Evolutionary conservation across 495 filamentous ascomycete genomes (phyloP).

Genomic region (Aspergillus nanangensis): DNA sequence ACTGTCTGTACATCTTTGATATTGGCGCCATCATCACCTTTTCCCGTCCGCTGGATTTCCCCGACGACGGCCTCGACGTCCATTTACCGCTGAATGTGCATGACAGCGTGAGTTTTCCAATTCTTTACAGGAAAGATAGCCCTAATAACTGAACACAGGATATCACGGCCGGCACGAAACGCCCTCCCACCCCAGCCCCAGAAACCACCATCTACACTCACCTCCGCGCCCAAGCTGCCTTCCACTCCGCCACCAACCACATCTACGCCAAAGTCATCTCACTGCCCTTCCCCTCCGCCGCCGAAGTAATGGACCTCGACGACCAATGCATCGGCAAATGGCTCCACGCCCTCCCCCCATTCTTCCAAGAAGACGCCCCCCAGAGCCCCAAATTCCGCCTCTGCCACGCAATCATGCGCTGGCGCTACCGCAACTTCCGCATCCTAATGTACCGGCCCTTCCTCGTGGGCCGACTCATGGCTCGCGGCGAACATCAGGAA

Average conservation of each 20-base stretch:
- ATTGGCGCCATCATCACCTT: conserved; percentile 17
- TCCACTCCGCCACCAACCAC: conserved; percentile 11
- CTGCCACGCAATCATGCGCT: conserved; percentile 15
- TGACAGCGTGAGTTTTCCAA: conserved; percentile 4
- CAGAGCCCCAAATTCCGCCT: conserved; percentile 11
- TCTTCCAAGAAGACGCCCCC: conserved; percentile 9
- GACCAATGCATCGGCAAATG: conserved; percentile 14
- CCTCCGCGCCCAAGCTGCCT: conserved; percentile 11
- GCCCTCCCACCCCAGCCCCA: background rate
- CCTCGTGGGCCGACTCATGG: conserved; percentile 11
- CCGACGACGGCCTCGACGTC: conserved; percentile 13
- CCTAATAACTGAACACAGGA: conserved; percentile 5
- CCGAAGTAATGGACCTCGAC: conserved; percentile 12
- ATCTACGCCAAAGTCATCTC: conserved; percentile 20
- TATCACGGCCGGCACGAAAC: conserved; percentile 9
- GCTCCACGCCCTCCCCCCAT: conserved; percentile 4
- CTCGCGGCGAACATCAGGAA: background rate
- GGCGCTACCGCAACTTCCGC: conserved; percentile 19
- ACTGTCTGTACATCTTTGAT: conserved; percentile 18
- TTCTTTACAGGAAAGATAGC: background rate
- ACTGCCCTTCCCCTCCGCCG: conserved; percentile 11
- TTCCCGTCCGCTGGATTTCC: conserved; percentile 17
- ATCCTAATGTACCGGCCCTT: conserved; percentile 19
- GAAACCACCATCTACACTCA: conserved; percentile 18
- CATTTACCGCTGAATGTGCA: conserved; percentile 15